These are phyloP conservation scores for Sequoiadendron giganteum DNA, from an alignment of 75 land plant species.

Conservation along the genomic window DNA sequence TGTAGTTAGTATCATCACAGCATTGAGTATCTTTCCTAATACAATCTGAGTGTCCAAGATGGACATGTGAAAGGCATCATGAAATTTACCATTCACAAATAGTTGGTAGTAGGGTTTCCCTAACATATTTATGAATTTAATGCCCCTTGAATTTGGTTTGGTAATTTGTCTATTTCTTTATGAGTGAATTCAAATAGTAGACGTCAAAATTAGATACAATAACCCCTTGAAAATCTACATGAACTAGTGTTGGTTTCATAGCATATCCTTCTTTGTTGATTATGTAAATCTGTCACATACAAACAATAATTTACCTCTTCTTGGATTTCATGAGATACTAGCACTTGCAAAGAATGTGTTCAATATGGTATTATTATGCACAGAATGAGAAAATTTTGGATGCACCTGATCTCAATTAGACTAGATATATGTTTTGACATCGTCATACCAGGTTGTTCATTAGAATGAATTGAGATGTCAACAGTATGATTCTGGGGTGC, in stretches of 20 bases:
- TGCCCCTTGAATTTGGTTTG: background rate
- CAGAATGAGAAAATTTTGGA: background rate
- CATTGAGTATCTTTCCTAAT: background rate
- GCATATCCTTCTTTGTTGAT: background rate
- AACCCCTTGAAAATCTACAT: background rate
- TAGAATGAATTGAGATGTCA: conserved; percentile 54
- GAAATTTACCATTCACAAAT: background rate
- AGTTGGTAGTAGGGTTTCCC: background rate
- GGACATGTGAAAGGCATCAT: background rate
- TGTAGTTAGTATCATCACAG: background rate
- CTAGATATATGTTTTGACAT: background rate
- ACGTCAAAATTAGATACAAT: background rate
- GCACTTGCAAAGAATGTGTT: background rate
- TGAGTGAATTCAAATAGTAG: background rate
- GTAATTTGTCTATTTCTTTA: background rate
- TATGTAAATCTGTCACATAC: background rate
- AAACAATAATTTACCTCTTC: background rate
- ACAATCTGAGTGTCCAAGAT: background rate
- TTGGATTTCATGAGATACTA: background rate
- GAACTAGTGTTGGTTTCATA: no score
- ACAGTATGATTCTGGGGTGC: conserved; percentile 20
- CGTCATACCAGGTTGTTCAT: background rate
- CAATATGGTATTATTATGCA: no score
- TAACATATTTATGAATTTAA: background rate
- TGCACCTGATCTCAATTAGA: background rate